These are phyloP conservation scores for Mycena sp. DNA, from an alignment of 1,284 basidiomycete species.

Conservation along the genomic window DNA sequence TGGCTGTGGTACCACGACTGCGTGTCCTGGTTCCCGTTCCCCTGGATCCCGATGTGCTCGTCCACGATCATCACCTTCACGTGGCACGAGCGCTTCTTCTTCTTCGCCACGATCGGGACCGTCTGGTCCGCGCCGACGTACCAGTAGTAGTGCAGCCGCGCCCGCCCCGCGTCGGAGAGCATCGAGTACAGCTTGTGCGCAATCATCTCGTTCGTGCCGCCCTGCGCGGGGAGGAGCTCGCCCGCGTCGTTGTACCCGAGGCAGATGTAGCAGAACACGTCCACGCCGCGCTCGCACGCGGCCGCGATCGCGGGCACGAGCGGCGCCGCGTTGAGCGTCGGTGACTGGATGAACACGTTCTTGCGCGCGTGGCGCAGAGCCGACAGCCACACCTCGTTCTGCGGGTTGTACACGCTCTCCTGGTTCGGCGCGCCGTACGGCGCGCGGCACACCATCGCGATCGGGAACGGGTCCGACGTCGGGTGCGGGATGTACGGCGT, in stretches of 20 bases:
- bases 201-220: slow-evolving; percentile 84
- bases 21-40: slow-evolving; percentile 75
- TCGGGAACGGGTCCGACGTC: slow-evolving; percentile 72
- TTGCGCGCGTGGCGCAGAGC: slow-evolving; percentile 74
- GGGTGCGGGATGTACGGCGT: slow-evolving; percentile 60
- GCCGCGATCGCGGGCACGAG: slow-evolving; percentile 73
- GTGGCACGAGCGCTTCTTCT: slow-evolving; percentile 83
- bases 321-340: slow-evolving; percentile 80
- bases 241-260: slow-evolving; percentile 80
- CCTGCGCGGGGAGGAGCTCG: slow-evolving; percentile 80
- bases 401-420: slow-evolving; percentile 65
- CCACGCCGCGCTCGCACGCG: slow-evolving; percentile 74
- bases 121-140: slow-evolving; percentile 75
- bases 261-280: slow-evolving; percentile 71
- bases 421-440: slow-evolving; percentile 38
- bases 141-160: slow-evolving; percentile 75
- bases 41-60: slow-evolving; percentile 74
- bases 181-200: slow-evolving; percentile 70
- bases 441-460: slow-evolving; percentile 75
- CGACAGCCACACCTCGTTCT: slow-evolving; percentile 82
- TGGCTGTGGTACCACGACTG: slow-evolving; percentile 85
- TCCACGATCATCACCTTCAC: slow-evolving; percentile 83
- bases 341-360: slow-evolving; percentile 82
- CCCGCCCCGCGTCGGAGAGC: slow-evolving; percentile 60
- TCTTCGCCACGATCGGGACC: slow-evolving; percentile 75